Evolutionary conservation across 352 stramenopile genomes (phyloP).

Genomic region (Phytophthora sansomeana): DNA sequence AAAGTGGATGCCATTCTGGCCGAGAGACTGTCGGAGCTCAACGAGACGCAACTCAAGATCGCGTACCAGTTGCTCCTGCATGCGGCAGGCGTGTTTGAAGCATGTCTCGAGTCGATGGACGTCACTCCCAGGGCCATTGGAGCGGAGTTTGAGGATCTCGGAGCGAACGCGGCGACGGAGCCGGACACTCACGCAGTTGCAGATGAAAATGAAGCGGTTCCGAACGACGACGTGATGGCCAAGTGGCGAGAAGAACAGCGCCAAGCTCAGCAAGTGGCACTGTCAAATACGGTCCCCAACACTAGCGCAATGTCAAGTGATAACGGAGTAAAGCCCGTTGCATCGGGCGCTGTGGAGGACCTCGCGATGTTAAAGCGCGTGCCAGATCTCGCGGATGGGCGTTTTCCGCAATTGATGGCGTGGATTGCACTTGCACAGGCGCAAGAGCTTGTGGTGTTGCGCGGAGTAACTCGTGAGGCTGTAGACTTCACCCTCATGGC

Average conservation of each 20-base stretch:
- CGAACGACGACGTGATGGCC: conserved; percentile 52
- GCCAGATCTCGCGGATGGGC: conserved; percentile 59
- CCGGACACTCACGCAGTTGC: not conserved
- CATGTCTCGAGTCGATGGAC: conserved; percentile 55
- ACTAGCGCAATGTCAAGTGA: conserved; percentile 2
- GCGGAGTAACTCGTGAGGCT: conserved; percentile 61
- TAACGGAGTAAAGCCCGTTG: not conserved
- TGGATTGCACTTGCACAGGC: conserved; percentile 71
- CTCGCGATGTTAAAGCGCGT: conserved; percentile 56
- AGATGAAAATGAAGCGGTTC: conserved; percentile 3
- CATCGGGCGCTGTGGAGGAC: conserved; percentile 22
- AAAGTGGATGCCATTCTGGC: conserved; percentile 56
- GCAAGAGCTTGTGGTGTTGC: conserved; percentile 72
- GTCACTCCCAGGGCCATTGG: conserved; percentile 41
- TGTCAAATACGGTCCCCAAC: not conserved
- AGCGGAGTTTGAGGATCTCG: conserved; percentile 43
- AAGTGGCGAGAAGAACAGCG: conserved; percentile 71
- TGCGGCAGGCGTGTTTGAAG: conserved; percentile 60
- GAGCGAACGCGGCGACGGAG: conserved; percentile 17
- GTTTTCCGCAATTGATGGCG: conserved; percentile 56
- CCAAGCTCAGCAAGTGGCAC: conserved; percentile 15
- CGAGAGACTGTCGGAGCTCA: conserved; percentile 49
- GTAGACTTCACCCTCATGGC: conserved; percentile 76
- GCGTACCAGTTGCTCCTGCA: conserved; percentile 72
- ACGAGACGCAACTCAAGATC: conserved; percentile 74